Conservation (phyloP, 345 rosid species). For the Eucalyptus melliodora region DNA sequence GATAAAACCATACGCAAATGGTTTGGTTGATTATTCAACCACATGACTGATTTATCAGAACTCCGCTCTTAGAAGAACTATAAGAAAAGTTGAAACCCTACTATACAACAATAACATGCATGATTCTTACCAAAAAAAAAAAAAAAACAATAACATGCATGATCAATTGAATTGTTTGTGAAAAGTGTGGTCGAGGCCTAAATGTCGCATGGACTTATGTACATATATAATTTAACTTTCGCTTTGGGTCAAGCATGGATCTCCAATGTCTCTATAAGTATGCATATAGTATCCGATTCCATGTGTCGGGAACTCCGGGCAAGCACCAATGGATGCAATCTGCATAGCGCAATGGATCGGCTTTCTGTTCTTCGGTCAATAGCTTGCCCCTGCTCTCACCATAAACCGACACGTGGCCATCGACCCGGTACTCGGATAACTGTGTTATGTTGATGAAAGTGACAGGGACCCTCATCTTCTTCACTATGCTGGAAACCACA, state of each 20-base stretch:
- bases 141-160: not conserved
- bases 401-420: slow-evolving; percentile 2
- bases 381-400: not conserved
- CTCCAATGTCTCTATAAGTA: not conserved
- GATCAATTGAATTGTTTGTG: not conserved
- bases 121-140: no score
- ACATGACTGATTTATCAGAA: not conserved
- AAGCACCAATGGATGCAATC: slow-evolving; percentile 15
- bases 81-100: not conserved
- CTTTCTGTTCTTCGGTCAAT: not conserved
- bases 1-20: not conserved
- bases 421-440: not conserved
- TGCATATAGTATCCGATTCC: slow-evolving; percentile 5
- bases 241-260: not conserved
- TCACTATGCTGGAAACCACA: not conserved
- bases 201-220: not conserved
- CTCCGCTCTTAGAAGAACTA: not conserved
- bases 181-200: not conserved
- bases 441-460: not conserved
- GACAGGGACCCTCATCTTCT: not conserved
- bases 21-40: not conserved
- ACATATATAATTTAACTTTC: not conserved
- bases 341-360: not conserved
- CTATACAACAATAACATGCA: not conserved
- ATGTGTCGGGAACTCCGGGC: slow-evolving; percentile 10